phyloP scores from a whole-genome alignment of 2,329 filamentous ascomycete genomes.

The Knoxdaviesia proteae region DNA sequence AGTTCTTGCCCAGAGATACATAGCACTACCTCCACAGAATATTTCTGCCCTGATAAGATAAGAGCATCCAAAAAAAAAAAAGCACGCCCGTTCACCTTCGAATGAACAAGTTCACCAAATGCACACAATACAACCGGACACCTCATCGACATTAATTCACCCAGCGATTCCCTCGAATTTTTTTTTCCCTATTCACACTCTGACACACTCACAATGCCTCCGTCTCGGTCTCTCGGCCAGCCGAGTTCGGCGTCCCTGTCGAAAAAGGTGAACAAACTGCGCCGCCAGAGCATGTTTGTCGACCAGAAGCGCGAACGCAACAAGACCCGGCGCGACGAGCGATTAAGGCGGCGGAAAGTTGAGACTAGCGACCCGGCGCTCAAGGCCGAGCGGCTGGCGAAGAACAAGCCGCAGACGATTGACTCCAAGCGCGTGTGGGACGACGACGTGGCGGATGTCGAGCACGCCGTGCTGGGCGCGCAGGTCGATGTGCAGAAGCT shows the following conservation, averaged over 20 bases:
- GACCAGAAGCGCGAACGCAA: slow-evolving; percentile 61
- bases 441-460: slow-evolving; percentile 33
- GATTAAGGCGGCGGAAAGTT: slow-evolving; percentile 62
- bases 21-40: no score
- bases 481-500: slow-evolving; percentile 37
- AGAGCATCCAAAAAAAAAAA: no score
- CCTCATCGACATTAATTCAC: background rate
- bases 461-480: slow-evolving; percentile 29
- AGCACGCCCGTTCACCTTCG: no score
- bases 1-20: no score
- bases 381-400: slow-evolving; percentile 48
- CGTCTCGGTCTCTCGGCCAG: slow-evolving; percentile 4
- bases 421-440: slow-evolving; percentile 87
- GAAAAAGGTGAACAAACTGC: slow-evolving; percentile 51
- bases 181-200: background rate
- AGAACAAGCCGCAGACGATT: slow-evolving; percentile 62
- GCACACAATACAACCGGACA: no score
- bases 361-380: slow-evolving; percentile 68
- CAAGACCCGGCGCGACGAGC: slow-evolving; percentile 52
- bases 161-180: background rate
- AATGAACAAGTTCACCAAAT: no score
- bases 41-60: no score
- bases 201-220: slow-evolving; percentile 7
- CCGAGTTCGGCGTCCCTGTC: slow-evolving; percentile 13
- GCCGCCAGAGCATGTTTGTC: slow-evolving; percentile 57